A percentile compares a stretch with the other conserved stretches of the same genome.
Conservation (phyloP, 2,329 filamentous ascomycete species). For the Sclerotinia trifoliorum region DNA sequence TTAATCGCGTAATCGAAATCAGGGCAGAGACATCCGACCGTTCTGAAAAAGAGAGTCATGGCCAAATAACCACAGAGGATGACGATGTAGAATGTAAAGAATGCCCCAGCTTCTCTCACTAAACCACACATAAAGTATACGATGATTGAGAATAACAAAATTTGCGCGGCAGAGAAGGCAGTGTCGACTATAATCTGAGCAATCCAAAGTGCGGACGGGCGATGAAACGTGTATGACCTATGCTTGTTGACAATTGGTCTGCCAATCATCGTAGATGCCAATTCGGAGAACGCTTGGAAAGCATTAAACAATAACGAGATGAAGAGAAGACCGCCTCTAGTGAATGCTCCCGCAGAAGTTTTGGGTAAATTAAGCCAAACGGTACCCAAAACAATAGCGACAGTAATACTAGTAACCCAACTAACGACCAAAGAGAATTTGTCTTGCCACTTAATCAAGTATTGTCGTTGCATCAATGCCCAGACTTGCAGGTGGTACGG, state of each 20-base stretch:
- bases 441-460: slow-evolving; percentile 82
- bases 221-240: slow-evolving; percentile 77
- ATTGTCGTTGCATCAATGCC: slow-evolving; percentile 81
- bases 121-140: slow-evolving; percentile 78
- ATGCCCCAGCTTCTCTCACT: slow-evolving; percentile 67
- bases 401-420: slow-evolving; percentile 68
- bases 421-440: slow-evolving; percentile 72
- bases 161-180: slow-evolving; percentile 68
- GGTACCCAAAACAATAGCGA: slow-evolving; percentile 76
- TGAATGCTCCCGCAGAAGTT: slow-evolving; percentile 69
- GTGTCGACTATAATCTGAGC: slow-evolving; percentile 79
- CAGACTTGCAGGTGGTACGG: slow-evolving; percentile 81
- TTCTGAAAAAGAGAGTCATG: slow-evolving; percentile 77
- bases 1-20: slow-evolving; percentile 87
- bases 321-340: slow-evolving; percentile 78
- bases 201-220: slow-evolving; percentile 79
- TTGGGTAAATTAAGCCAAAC: slow-evolving; percentile 71
- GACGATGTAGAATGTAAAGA: slow-evolving; percentile 75
- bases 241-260: slow-evolving; percentile 81
- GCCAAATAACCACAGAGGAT: slow-evolving; percentile 66
- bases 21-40: slow-evolving; percentile 70
- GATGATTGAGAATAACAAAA: slow-evolving; percentile 69
- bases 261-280: slow-evolving; percentile 72
- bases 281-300: slow-evolving; percentile 80
- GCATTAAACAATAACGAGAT: slow-evolving; percentile 79